These are phyloP conservation scores for Starmerella asiatica DNA, from an alignment of 805 yeast species.

Conservation along the genomic window DNA sequence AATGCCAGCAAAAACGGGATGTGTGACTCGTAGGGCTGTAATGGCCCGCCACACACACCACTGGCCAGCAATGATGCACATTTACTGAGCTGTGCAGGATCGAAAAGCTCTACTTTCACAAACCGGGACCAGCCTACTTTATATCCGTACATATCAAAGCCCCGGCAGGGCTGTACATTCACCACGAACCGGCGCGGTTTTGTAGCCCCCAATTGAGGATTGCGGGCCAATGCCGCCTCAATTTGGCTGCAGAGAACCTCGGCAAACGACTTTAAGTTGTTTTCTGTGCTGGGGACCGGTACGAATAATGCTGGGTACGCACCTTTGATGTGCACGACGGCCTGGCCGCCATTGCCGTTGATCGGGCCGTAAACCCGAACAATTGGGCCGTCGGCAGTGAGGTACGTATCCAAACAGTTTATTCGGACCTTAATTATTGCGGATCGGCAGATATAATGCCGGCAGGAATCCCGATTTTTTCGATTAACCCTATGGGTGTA, in stretches of 20 bases:
- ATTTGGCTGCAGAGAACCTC: constrained; percentile 17
- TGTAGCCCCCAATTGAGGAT: constrained; percentile 4
- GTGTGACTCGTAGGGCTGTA: constrained; percentile 64
- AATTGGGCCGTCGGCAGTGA: constrained; percentile 36
- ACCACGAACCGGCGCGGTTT: constrained; percentile 22
- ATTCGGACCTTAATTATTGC: constrained; percentile 24
- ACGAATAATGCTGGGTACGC: constrained; percentile 69
- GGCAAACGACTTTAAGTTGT: constrained; percentile 10
- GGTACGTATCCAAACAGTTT: constrained; percentile 25
- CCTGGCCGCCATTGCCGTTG: constrained; percentile 41
- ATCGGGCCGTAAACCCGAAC: constrained; percentile 64
- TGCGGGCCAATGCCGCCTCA: constrained; percentile 22
- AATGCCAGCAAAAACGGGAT: constrained; percentile 67
- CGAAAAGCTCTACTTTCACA: constrained; percentile 53
- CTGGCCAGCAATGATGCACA: constrained; percentile 38
- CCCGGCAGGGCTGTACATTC: constrained; percentile 42
- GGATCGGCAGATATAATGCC: too few species aligned
- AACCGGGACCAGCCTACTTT: constrained; percentile 49
- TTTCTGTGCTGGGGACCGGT: constrained; percentile 21
- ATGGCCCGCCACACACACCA: constrained; percentile 29
- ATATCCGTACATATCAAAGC: constrained; percentile 74
- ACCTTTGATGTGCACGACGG: constrained; percentile 66
- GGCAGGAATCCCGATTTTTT: too few species aligned
- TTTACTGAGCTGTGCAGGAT: constrained; percentile 46
- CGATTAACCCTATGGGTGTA: too few species aligned